Base-by-base conservation (phyloP, 2,329 filamentous ascomycete species). In the Sphaceloma murrayae region DNA sequence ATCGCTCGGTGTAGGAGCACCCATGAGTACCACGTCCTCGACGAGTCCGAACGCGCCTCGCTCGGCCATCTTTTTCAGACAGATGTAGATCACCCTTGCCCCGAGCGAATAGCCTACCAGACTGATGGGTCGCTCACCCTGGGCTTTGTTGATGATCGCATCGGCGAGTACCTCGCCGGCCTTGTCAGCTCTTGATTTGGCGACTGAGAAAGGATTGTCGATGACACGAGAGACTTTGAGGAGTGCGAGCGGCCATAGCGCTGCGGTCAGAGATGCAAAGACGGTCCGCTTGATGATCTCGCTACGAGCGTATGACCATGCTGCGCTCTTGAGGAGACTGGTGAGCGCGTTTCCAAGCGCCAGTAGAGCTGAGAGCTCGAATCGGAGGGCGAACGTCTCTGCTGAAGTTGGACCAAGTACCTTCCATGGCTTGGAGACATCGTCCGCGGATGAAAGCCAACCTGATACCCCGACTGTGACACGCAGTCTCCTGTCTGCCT, bases 391-490 rank as follows among this genome's bases (percentile, higher is more conserved):
- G 56, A 94, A 95, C 0, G 81, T 76, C 61, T 96, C 89, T 21
- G 61, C 77, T 77, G 51, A 82, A 70, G 19, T 72, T 10, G 42
- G 67, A 2, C 82, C 83, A 21, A 96, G 66, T 19, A 81, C 78
- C 34, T 74, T 73, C 91, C 91, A 98, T 0, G 84, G 83, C 18
- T 75, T 72, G 13, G 79, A 66, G n/a, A 85, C 75, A 46, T 91
- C 80, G 30, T 82, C 75, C 38, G 80, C 75, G 26, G 80, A 72
- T 0, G 74, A 80, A 7, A 91, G 64, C 81, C 87, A 94, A 8
- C 91, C 91, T 38, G 78, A 82, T 43, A 94, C 74, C 16, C 80
- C 83, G 51, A 96, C 80, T 1, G 82, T 82, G n/a, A 95, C 74
- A 21, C 88, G 78, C 43, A 96, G 58, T 30, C 67, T 60, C 3